A percentile compares a stretch with the other conserved stretches of the same genome.
Evolutionary conservation across 163 green algal species (phyloP).

Genomic region (Picocystis sp.): DNA sequence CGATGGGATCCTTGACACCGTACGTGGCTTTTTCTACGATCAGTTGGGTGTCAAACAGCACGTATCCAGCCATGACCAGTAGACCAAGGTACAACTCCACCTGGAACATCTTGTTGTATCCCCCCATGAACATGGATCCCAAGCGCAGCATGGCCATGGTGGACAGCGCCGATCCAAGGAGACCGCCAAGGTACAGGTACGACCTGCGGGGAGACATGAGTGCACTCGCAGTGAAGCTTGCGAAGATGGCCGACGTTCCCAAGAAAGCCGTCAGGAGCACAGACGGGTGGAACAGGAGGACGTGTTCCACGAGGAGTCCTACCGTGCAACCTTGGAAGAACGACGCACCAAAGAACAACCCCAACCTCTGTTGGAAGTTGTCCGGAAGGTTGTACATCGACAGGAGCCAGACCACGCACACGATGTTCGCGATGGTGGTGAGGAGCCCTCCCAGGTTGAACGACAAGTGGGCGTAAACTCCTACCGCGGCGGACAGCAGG

Average conservation of each 20-base stretch:
- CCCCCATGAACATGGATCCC: slow-evolving; percentile 37
- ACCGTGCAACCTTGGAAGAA: slow-evolving; percentile 40
- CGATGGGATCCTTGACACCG: slow-evolving; percentile 42
- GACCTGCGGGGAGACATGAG: slow-evolving; percentile 38
- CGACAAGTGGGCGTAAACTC: slow-evolving; percentile 19
- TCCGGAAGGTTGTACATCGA: slow-evolving; percentile 14
- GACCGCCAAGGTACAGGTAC: slow-evolving; percentile 32
- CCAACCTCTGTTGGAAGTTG: slow-evolving; percentile 40
- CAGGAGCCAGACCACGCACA: slow-evolving; percentile 27
- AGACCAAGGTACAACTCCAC: slow-evolving; percentile 58
- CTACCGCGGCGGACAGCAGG: slow-evolving; percentile 18
- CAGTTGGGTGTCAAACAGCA: slow-evolving; percentile 50
- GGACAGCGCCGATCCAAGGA: slow-evolving; percentile 39
- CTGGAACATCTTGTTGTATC: slow-evolving; percentile 18
- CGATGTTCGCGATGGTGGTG: slow-evolving; percentile 31
- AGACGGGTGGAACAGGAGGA: slow-evolving; percentile 26
- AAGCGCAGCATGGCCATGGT: slow-evolving; percentile 31
- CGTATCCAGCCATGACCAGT: slow-evolving; percentile 48
- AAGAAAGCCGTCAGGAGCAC: slow-evolving; percentile 34
- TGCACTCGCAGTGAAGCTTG: slow-evolving; percentile 50
- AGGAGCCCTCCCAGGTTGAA: slow-evolving; percentile 23
- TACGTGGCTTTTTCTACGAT: slow-evolving; percentile 44
- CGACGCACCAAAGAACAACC: slow-evolving; percentile 32
- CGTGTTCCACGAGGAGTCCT: slow-evolving; percentile 29
- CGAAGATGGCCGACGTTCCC: slow-evolving; percentile 39